Evolutionary conservation across 2,329 filamentous ascomycete genomes (phyloP).

Genomic region (Xylaria sp.): DNA sequence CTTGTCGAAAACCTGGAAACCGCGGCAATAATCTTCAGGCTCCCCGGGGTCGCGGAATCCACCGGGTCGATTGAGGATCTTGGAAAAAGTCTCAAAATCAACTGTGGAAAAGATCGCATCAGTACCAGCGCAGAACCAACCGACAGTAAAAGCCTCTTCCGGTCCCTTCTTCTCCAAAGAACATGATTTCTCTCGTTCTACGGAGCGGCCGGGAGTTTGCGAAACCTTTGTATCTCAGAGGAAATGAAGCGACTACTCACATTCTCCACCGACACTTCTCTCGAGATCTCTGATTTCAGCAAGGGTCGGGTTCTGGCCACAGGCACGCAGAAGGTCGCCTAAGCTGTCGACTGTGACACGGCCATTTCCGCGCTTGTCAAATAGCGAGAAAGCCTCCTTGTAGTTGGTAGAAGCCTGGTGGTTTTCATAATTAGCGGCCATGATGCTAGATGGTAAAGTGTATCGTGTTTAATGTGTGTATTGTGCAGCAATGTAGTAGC

Average conservation of each 20-base stretch:
- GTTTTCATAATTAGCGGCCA: constrained; percentile 42
- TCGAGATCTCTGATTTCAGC: constrained; percentile 92
- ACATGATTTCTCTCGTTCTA: too few relatives aligned
- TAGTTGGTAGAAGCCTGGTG: constrained; percentile 88
- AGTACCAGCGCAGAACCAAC: neutral
- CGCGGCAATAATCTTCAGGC: constrained; percentile 96
- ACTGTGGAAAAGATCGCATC: constrained; percentile 59
- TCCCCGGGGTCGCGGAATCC: constrained; percentile 98
- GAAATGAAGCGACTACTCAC: constrained; percentile 62
- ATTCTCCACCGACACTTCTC: constrained; percentile 86
- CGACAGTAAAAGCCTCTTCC: too few relatives aligned
- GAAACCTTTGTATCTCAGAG: neutral
- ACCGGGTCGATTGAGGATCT: constrained; percentile 94
- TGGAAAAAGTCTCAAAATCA: constrained; percentile 96
- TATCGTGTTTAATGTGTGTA: constrained; percentile 6
- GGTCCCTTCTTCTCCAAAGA: neutral
- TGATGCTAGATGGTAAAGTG: constrained; percentile 26
- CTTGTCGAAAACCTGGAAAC: constrained; percentile 99
- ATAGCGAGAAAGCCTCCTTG: constrained; percentile 99
- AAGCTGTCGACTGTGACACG: constrained; percentile 86
- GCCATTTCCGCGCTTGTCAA: constrained; percentile 98
- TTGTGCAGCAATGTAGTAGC: constrained; percentile 13
- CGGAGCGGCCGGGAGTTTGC: neutral
- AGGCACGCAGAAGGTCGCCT: constrained; percentile 92
- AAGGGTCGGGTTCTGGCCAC: constrained; percentile 96